Conservation (phyloP, 140 eudicot genomes). For the Cichorium intybus region DNA sequence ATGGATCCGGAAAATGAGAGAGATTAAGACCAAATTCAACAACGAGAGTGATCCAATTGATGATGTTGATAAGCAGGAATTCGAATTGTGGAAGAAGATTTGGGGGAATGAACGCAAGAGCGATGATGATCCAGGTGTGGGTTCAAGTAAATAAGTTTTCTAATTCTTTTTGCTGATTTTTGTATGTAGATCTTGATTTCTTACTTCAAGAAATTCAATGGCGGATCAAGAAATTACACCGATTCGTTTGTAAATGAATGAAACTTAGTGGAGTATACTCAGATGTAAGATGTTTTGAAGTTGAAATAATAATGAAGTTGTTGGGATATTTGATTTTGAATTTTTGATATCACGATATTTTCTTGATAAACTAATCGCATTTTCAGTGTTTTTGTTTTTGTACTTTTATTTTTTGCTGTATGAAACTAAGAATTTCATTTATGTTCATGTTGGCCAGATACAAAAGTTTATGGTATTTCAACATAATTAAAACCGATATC, state of each 20-base stretch:
- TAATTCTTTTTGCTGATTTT: background rate
- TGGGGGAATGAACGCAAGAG: background rate
- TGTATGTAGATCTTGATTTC: background rate
- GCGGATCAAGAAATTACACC: background rate
- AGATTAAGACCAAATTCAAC: background rate
- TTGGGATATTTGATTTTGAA: background rate
- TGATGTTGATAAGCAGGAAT: background rate
- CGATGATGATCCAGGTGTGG: background rate
- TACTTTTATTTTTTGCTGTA: no score
- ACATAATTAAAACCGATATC: no score
- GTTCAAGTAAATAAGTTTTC: background rate
- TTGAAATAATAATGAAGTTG: no score
- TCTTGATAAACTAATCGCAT: background rate
- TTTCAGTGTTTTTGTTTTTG: no score
- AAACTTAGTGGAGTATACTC: background rate
- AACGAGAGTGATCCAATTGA: background rate
- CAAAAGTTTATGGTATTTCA: no score
- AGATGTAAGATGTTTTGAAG: background rate
- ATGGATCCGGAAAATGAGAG: background rate
- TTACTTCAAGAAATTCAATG: background rate
- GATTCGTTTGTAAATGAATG: background rate
- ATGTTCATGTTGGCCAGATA: no score
- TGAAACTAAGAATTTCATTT: background rate
- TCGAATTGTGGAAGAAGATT: background rate
- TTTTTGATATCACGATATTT: background rate